Evolutionary conservation across 805 yeast genomes (phyloP).

Genomic region (Kodamaea neixiangensis): DNA sequence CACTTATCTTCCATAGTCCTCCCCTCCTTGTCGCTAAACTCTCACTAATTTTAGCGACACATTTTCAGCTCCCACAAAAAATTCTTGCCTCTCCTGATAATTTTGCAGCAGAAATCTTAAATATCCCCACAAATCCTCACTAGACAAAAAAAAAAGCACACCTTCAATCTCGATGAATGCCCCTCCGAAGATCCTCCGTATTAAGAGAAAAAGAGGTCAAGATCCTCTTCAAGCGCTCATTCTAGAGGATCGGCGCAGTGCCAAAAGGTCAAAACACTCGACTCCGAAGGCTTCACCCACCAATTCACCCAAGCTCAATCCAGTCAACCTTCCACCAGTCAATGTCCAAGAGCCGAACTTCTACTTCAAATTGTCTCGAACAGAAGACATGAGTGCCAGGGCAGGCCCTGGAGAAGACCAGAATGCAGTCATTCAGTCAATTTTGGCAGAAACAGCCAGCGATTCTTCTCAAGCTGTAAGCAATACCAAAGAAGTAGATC

Average conservation of each 20-base stretch:
- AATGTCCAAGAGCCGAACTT: constrained; percentile 16
- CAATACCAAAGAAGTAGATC: constrained; percentile 16
- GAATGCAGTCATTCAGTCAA: constrained; percentile 12
- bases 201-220: constrained; percentile 83
- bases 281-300: constrained; percentile 33
- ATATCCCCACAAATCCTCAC: not conserved
- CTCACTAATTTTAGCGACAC: not conserved
- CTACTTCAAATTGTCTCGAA: constrained; percentile 37
- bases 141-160: not conserved
- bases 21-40: not conserved
- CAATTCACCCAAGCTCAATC: constrained; percentile 27
- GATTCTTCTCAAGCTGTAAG: constrained; percentile 2
- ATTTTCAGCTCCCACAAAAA: not conserved
- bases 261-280: constrained; percentile 45
- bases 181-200: constrained; percentile 70
- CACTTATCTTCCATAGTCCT: not conserved
- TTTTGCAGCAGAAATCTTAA: too few relatives aligned
- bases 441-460: constrained; percentile 10
- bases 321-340: constrained; percentile 18
- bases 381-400: constrained; percentile 27
- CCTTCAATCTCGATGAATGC: constrained; percentile 4
- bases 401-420: constrained; percentile 13
- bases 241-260: constrained; percentile 38
- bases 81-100: not conserved
- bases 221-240: constrained; percentile 85